These are phyloP conservation scores for Knoxia roxburghii DNA, from an alignment of 257 asterid species.

Conservation along the genomic window DNA sequence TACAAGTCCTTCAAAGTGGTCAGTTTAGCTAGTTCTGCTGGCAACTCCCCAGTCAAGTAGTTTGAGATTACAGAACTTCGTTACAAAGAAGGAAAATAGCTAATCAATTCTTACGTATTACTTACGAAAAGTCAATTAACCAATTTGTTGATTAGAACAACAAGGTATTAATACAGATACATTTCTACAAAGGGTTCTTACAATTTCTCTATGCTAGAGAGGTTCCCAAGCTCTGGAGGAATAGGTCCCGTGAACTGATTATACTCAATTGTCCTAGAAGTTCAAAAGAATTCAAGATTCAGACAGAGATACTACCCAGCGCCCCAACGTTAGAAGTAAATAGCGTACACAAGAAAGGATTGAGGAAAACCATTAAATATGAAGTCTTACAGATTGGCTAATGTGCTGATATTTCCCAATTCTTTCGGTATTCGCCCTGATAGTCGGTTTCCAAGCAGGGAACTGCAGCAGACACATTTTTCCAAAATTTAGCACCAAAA, in stretches of 20 bases:
- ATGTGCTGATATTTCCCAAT: constrained; percentile 59
- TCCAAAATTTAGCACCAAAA: not conserved
- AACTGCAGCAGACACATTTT: constrained; percentile 33
- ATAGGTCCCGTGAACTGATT: constrained; percentile 61
- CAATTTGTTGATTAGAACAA: no score
- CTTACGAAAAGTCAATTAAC: no score
- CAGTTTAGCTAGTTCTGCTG: constrained; percentile 40
- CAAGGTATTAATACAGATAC: no score
- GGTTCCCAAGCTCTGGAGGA: constrained; percentile 62
- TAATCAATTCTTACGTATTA: constrained; percentile 6
- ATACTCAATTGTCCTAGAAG: constrained; percentile 33
- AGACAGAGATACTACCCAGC: not conserved
- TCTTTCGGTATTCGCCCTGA: constrained; percentile 54
- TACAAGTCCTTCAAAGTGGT: constrained; percentile 50
- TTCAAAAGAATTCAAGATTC: not conserved
- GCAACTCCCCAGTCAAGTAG: constrained; percentile 57
- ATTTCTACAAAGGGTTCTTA: constrained; percentile 21
- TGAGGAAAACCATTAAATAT: not conserved
- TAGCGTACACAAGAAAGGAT: not conserved
- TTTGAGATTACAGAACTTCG: constrained; percentile 48
- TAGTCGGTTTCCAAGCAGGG: constrained; percentile 51
- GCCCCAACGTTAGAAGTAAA: not conserved
- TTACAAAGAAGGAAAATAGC: constrained; percentile 3
- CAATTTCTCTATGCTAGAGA: constrained; percentile 45
- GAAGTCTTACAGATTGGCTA: constrained; percentile 14